Evolutionary conservation across 1,139 yeast species (phyloP).

Genomic region (Wickerhamomyces sp.): DNA sequence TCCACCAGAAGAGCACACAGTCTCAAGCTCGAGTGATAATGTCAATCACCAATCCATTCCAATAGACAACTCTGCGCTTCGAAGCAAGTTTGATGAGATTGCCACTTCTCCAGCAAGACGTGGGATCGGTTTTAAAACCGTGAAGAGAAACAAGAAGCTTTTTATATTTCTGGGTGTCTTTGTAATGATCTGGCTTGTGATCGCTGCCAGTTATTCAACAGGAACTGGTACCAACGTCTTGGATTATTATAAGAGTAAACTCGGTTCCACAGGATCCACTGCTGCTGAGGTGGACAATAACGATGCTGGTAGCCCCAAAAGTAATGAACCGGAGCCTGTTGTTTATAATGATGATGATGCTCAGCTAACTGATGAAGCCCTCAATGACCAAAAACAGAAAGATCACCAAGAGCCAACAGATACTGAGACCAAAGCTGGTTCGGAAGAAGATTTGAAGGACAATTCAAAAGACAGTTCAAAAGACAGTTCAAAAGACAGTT

Average conservation of each 20-base stretch:
- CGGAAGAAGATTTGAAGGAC: background rate
- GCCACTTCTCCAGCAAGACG: slow-evolving; percentile 5
- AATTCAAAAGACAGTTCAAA: background rate
- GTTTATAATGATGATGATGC: background rate
- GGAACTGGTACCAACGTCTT: slow-evolving; percentile 12
- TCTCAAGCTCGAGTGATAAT: slow-evolving; percentile 1
- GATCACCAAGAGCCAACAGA: background rate
- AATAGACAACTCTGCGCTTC: slow-evolving; percentile 8
- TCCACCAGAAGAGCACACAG: background rate
- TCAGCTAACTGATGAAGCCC: background rate
- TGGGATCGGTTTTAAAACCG: slow-evolving; percentile 1
- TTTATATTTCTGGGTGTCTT: slow-evolving; percentile 7
- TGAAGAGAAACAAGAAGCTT: slow-evolving; percentile 12
- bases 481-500: background rate
- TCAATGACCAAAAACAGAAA: background rate
- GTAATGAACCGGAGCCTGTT: background rate
- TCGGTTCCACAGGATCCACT: slow-evolving; percentile 8
- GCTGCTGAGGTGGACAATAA: slow-evolving; percentile 6
- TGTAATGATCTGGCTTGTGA: slow-evolving; percentile 12
- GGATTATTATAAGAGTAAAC: slow-evolving; percentile 17
- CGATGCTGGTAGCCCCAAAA: background rate
- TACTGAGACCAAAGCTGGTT: background rate
- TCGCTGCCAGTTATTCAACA: slow-evolving; percentile 7
- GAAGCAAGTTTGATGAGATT: slow-evolving; percentile 16
- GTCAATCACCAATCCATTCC: slow-evolving; percentile 4